Percentiles rank a stretch among this genome's conserved stretches.
Conservation (phyloP, 2,329 filamentous ascomycete species). For the Penicillium verrucosum region DNA sequence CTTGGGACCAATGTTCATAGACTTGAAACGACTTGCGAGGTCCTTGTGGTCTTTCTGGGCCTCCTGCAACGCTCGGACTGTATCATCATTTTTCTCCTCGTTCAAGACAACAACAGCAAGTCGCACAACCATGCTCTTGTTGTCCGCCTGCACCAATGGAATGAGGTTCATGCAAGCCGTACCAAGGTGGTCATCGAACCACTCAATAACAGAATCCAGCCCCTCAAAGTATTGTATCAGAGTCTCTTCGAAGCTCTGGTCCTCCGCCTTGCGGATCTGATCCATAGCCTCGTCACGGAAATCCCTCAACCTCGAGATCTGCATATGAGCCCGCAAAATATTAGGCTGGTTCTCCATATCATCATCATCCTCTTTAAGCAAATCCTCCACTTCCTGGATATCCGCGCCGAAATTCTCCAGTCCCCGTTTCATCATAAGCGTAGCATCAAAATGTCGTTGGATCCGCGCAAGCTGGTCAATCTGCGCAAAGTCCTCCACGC, state of each 20-base stretch:
- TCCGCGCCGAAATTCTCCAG: slow-evolving; percentile 83
- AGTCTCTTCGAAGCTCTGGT: slow-evolving; percentile 72
- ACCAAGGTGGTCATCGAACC: slow-evolving; percentile 94
- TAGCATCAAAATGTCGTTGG: slow-evolving; percentile 91
- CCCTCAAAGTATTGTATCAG: slow-evolving; percentile 85
- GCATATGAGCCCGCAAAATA: slow-evolving; percentile 82
- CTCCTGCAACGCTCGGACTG: slow-evolving; percentile 85
- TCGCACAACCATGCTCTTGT: slow-evolving; percentile 83
- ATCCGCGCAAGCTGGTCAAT: slow-evolving; percentile 55
- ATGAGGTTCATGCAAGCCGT: slow-evolving; percentile 87
- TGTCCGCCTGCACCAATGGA: slow-evolving; percentile 77
- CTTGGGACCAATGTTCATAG: slow-evolving; percentile 89
- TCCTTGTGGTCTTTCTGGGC: slow-evolving; percentile 95
- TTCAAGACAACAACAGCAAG: slow-evolving; percentile 90
- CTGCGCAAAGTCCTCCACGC: slow-evolving; percentile 96
- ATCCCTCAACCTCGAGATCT: slow-evolving; percentile 85
- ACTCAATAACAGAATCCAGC: slow-evolving; percentile 81
- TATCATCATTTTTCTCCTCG: slow-evolving; percentile 93
- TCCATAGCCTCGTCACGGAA: slow-evolving; percentile 96
- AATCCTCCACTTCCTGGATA: slow-evolving; percentile 68
- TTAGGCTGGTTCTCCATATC: slow-evolving; percentile 91
- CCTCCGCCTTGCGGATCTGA: slow-evolving; percentile 78
- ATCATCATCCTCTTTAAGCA: slow-evolving; percentile 78
- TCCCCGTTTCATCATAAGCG: slow-evolving; percentile 88
- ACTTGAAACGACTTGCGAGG: slow-evolving; percentile 88